A percentile compares a stretch with the other conserved stretches of the same genome.
Conservation (phyloP, 2,329 filamentous ascomycete genomes). For the Trichoderma sp. region DNA sequence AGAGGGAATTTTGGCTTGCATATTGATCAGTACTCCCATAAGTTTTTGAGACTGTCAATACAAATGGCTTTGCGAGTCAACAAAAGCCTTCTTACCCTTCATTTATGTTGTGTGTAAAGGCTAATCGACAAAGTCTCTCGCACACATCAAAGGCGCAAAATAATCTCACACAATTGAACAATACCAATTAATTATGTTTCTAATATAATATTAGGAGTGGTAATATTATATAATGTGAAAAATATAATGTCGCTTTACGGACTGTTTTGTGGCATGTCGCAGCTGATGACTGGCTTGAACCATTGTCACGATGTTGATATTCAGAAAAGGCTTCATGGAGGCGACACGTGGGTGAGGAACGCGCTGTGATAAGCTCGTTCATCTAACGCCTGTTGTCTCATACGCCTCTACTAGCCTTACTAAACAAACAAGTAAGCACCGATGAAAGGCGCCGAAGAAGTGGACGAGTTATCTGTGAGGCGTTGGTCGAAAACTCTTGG, state of each 20-base stretch:
- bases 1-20: background rate
- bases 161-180: background rate
- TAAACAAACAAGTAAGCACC: background rate
- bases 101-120: no score
- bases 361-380: constrained; percentile 9
- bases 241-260: background rate
- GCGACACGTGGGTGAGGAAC: background rate
- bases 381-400: background rate
- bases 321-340: background rate
- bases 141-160: background rate
- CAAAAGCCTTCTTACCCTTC: no score
- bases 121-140: no score
- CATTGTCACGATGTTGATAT: background rate
- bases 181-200: background rate
- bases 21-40: background rate
- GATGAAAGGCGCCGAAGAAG: background rate
- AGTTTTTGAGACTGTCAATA: no score
- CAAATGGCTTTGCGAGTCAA: no score
- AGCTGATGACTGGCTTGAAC: background rate
- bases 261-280: background rate
- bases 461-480: background rate
- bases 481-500: background rate
- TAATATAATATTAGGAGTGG: background rate
- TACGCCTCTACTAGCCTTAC: background rate
- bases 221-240: background rate